Evolutionary conservation across 352 stramenopile species (phyloP), one percentile per base, ranked within the genome.

Genomic region (Nothophytophthora sp.): DNA sequence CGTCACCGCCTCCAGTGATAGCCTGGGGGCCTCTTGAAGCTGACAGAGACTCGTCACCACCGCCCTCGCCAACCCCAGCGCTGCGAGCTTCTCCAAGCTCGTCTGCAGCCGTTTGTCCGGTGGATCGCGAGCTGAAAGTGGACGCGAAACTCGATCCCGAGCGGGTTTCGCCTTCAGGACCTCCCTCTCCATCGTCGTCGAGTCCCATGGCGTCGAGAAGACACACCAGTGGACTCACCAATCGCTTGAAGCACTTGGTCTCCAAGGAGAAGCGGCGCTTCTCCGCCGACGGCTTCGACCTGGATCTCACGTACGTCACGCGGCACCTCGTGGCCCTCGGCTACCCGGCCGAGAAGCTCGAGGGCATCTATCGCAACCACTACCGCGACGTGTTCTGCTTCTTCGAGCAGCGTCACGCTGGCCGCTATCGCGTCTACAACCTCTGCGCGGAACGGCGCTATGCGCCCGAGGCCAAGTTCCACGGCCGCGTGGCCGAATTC

Each of bases 251-350:
- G 50, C 79, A 97, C 34, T 61, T 95, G 34, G 90, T 97, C 22
- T 96, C 85, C 40, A 94, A 95, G 64, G 92, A 96, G 53, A 97
- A 97, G 69, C 74, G 78, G 15, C 72, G 90, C 1, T 96, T 92
- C 58, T 75, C 76, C 23, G 76, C 89, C 52, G 83, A 96, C 28
- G 90, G 87, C 44, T 98, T 96, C 67, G 90, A 97, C 45, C 70
- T 98, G 42, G 91, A 98, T 62, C 78, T 98, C 67, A 93, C 86
- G 27, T 97, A 97, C 66, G 84, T 98, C 19, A 93, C 87, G 12
- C 61, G 63, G 40, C 72, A 81, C 5, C 70, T 97, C 20, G 94
- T 98, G 39, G 88, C 88, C 11, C 82, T 96, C 29, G 90, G 90
- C 12, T 97, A 96, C 57, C 91, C 91, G 2, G 78, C 90, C 5